phyloP scores from a whole-genome alignment of 345 rosid species.

The Pelargonium nanum region DNA sequence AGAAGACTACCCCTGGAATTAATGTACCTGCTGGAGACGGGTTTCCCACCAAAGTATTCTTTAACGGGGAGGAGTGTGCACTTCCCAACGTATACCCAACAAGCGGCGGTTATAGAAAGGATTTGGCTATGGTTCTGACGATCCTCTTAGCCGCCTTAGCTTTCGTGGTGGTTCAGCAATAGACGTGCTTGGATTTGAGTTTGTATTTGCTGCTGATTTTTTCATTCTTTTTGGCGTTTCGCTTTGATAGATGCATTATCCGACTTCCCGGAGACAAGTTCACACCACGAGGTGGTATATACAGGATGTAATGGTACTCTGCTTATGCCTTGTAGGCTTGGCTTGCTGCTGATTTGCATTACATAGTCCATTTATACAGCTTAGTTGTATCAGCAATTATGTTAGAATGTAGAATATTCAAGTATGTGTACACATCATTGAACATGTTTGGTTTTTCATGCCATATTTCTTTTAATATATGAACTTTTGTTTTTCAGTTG shows the following conservation, averaged over 20 bases:
- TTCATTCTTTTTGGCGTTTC: conserved; percentile 22
- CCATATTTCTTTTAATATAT: too few species aligned
- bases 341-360: too few species aligned
- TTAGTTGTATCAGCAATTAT: neutral
- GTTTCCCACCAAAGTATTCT: conserved; percentile 81
- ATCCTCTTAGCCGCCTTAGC: conserved; percentile 20
- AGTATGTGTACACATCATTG: conserved; percentile 8
- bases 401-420: conserved; percentile 13
- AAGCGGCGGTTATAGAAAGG: conserved; percentile 25
- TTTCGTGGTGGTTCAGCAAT: conserved; percentile 29
- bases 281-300: conserved; percentile 9
- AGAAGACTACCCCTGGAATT: conserved; percentile 63
- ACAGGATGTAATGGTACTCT: conserved; percentile 3
- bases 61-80: conserved; percentile 89
- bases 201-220: conserved; percentile 15
- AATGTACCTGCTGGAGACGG: conserved; percentile 68
- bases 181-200: conserved; percentile 12
- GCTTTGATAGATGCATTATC: neutral
- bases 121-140: conserved; percentile 13
- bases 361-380: neutral
- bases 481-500: too few species aligned
- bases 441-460: conserved; percentile 2
- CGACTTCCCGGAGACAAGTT: conserved; percentile 3
- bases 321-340: too few species aligned
- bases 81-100: conserved; percentile 56